Evolutionary conservation across 345 rosid genomes (phyloP), one percentile per base, ranked within the genome.

Genomic region (Salix purpurea): DNA sequence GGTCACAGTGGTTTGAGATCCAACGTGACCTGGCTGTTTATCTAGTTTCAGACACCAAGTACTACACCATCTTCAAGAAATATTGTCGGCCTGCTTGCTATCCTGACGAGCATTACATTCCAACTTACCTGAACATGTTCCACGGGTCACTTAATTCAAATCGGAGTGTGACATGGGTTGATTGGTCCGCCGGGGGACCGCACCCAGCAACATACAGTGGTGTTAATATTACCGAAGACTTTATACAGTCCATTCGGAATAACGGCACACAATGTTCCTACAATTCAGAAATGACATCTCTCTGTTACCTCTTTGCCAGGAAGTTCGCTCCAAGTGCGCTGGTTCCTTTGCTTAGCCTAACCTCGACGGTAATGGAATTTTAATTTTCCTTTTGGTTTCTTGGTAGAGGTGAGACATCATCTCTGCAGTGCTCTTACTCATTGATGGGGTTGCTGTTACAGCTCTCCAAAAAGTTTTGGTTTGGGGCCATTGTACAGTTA

Each of bases 1-100:
- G 96, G 23, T 94, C 97, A 56, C 98, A 94, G 62, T 94, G 98
- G 98, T 92, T 94, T 34, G 98, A 94, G 86, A 88, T 91, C 69
- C 86, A 88, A 42, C 94, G 97, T 4, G 72, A 81, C 48, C 67
- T 92, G 73, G 98, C 98, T 21, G 74, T 87, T 69, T 85, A 85
- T 70, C 71, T 92, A 0, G 79, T 92, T 42, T 86, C 97, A 4
- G 98, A 94, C 83, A 79, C 87, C 66, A 90, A 89, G 76, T 94
- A 87, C 84, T 90, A 87, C 76, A 48, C 81, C 50, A 67, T 94
- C 75, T 92, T 94, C 87, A 89, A 82, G 77, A 88, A 85, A 71
- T 90, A 84, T 69, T 94, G 98, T 67, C 86, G 75, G 85, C 98
- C 98, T 56, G 96, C 97, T 52, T 94, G 98, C 85, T 92, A 92